Evolutionary conservation across 2,329 filamentous ascomycete genomes (phyloP), one percentile per base, ranked within the genome.

Genomic region (Venturia aucupariae): DNA sequence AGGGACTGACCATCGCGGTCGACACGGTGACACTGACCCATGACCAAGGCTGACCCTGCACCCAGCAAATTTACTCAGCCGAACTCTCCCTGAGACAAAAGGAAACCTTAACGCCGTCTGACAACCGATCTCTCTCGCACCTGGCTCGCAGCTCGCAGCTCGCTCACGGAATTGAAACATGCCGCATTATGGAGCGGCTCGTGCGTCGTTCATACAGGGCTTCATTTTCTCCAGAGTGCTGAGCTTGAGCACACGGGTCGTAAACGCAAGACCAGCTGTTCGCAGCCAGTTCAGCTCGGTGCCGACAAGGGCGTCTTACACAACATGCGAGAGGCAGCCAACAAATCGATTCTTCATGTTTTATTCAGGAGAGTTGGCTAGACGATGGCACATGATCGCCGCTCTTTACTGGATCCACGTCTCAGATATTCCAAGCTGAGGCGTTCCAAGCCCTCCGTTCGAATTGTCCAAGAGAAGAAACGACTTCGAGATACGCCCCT

Each of bases 11-110:
- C 44, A 48, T 48, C 44, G 44, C 22, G 13, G 19, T 38, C 35
- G 5, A 38, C 35, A 11, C 35, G 2, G 35, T 38, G 35, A 11
- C 19, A 17, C 10, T 32, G 44, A 5, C 44, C 19, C 19, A 35
- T 57, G 51, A 57, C 27, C 51, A 57, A 57, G 51, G 51, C 19
- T 57, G 51, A 57, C 30, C 51, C 51, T 35, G 30, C 15, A 57
- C 15, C 48, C 3, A 32, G 51, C 51, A 38, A 57, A n/a, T 57
- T 35, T 57, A 35, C 51, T 35, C 30, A 22, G 27, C 51, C 51
- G 51, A 35, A 15, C 30, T 57, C 30, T 15, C 46, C 46, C 8
- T 22, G 51, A 24, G 19, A 17, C n/a, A 32, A 57, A 35, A 35
- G 6, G 5, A n/a, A 32, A n/a, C 7, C 27, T 2, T 19, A 38